Base-by-base conservation (phyloP, 83 land plant genomes). In the Picea abies region DNA sequence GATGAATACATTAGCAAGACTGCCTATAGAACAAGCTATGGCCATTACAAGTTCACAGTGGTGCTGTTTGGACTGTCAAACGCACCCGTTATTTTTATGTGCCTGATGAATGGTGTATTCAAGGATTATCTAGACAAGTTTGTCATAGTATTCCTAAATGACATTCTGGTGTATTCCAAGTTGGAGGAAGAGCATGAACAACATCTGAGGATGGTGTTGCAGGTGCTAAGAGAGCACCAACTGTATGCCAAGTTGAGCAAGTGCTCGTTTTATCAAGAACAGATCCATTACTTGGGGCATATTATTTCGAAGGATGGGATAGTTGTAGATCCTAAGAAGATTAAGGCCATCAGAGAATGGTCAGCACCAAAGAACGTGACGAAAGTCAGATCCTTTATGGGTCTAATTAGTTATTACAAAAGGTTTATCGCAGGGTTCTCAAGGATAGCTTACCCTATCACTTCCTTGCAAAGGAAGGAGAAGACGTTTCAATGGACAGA, bases 101-200 rank as follows among this genome's bases (percentile, higher is more conserved):
- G 76, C 20, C 12, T 84, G 6, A 79, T 84, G 85, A 79, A 84
- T 67, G 4, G 63, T 14, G 76, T 68, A 0, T 84, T 84, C 6
- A 0, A 12, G 2, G 44, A 44, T 3, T 79, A 56, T n/a, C 25
- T 84, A 1, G 60, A 84, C 79, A 14, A 22, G 3, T 84, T 84
- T 79, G 44, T 84, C 60, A 20, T 83, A 4, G 76, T 84, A 3
- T 84, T 84, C 25, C 35, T 84, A 3, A 71, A 84, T 79, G 85
- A 84, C 11, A 84, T 84, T 16, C 66, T 84, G 82, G n/a, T 84
- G 0, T 84, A 84, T 71, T 84, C 78, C 1, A 29, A n/a, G 49
- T 20, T 16, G 4, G 17, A 8, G n/a, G 47, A 84, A 32, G 78
- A 80, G 26, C 83, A 80, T 60, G 41, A n/a, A 10, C 62, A 67